A percentile compares a stretch with the other conserved stretches of the same genome.
Evolutionary conservation across 1,284 basidiomycete genomes (phyloP).

Genomic region (Veloboletus limbatus): DNA sequence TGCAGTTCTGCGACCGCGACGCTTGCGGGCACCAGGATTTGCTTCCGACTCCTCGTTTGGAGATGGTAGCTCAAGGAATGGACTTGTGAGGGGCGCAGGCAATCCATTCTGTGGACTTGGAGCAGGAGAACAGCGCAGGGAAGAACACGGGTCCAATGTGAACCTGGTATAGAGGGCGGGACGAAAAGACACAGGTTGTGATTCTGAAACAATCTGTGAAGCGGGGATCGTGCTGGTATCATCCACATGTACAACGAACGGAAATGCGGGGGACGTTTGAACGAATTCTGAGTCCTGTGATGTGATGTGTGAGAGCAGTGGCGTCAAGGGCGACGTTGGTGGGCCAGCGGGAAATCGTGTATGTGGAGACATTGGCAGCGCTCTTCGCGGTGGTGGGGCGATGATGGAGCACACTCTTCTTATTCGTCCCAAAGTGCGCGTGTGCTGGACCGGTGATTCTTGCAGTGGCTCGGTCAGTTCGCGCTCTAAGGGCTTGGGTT

Average conservation of each 20-base stretch:
- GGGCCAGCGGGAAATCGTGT: conserved; percentile 19
- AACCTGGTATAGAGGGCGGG: conserved; percentile 38
- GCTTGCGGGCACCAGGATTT: conserved; percentile 10
- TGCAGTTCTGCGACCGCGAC: conserved; percentile 10
- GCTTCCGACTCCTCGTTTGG: conserved; percentile 7
- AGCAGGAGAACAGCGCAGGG: conserved; percentile 10
- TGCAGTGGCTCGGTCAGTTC: conserved; percentile 50
- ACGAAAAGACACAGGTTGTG: conserved; percentile 31
- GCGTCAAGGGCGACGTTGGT: conserved; percentile 27
- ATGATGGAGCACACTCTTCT: conserved; percentile 18
- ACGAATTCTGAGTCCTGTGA: conserved; percentile 47
- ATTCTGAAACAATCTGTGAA: conserved; percentile 39
- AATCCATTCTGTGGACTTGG: conserved; percentile 6
- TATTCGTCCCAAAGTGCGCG: conserved; percentile 22
- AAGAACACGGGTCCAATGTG: conserved; percentile 31
- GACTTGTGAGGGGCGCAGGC: conserved; percentile 8
- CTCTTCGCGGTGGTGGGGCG: conserved; percentile 4
- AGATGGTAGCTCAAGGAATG: conserved; percentile 14
- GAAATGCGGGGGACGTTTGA: conserved; percentile 52
- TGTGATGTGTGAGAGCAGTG: conserved; percentile 21
- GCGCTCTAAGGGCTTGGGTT: conserved; percentile 39
- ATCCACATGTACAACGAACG: conserved; percentile 43
- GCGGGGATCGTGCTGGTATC: conserved; percentile 35
- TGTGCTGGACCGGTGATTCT: conserved; percentile 16
- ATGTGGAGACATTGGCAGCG: conserved; percentile 4